Percentiles rank a stretch among this genome's conserved stretches.
Evolutionary conservation across 1,284 basidiomycete genomes (phyloP).

Genomic region (Violaceomyces palustris): DNA sequence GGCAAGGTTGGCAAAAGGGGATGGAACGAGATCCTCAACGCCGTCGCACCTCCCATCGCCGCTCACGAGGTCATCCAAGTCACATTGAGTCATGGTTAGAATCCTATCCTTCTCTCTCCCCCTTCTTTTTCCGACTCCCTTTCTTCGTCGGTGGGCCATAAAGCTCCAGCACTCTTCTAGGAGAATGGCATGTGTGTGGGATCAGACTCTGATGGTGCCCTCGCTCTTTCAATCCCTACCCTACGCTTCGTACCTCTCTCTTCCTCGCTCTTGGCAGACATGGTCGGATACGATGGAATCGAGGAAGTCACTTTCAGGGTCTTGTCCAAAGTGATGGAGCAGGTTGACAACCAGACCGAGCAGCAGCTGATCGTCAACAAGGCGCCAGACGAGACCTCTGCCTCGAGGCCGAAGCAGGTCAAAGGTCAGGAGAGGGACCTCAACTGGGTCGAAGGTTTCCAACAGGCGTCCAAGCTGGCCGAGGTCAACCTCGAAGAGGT

Average conservation of each 20-base stretch:
- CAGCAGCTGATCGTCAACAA: constrained; percentile 47
- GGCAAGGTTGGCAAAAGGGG: constrained; percentile 39
- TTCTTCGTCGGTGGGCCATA: no score
- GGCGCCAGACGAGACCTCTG: constrained; percentile 17
- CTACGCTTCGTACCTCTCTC: not conserved
- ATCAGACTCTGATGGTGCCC: no score
- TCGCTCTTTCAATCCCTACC: no score
- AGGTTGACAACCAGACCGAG: constrained; percentile 30
- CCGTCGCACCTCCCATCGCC: constrained; percentile 93
- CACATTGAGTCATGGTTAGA: constrained; percentile 77
- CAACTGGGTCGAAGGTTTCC: constrained; percentile 76
- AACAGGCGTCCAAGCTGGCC: constrained; percentile 73
- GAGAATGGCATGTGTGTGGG: no score
- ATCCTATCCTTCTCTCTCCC: no score
- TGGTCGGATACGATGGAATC: constrained; percentile 92
- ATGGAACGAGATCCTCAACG: constrained; percentile 74
- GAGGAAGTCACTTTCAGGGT: constrained; percentile 81
- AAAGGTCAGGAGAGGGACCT: constrained; percentile 60
- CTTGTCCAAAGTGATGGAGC: constrained; percentile 45
- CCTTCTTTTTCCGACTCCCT: not conserved
- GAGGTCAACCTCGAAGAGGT: constrained; percentile 67
- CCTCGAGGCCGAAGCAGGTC: constrained; percentile 15
- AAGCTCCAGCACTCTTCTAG: no score
- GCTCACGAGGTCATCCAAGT: constrained; percentile 96
- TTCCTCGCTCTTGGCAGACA: constrained; percentile 54